phyloP scores from a whole-genome alignment of 148 eudicot species.

The Oxyria digyna region DNA sequence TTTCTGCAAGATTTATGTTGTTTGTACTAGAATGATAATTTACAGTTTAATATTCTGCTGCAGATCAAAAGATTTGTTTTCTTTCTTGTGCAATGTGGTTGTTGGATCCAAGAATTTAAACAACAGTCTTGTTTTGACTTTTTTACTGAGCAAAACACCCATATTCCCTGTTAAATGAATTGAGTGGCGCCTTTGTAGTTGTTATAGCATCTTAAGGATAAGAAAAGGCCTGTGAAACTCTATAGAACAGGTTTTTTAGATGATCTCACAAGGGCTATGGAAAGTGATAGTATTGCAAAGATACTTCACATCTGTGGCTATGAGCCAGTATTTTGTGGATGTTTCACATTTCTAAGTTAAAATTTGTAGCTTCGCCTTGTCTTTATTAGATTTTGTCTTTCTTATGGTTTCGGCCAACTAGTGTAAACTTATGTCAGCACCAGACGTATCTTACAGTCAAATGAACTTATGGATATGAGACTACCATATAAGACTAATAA shows the following conservation, averaged over 20 bases:
- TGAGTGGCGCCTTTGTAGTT: background rate
- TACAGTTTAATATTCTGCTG: background rate
- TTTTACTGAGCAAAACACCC: background rate
- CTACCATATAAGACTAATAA: no score
- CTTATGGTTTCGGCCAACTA: no score
- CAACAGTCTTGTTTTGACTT: background rate
- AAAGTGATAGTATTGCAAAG: no score
- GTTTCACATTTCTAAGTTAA: background rate
- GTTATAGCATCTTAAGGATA: background rate
- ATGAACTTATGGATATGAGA: background rate
- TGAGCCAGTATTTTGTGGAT: no score
- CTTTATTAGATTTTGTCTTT: background rate
- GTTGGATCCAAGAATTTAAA: no score
- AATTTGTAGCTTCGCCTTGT: background rate
- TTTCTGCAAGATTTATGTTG: background rate
- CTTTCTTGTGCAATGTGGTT: background rate
- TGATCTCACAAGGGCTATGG: background rate
- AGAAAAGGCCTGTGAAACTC: background rate
- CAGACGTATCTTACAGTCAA: background rate
- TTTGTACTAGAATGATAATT: background rate
- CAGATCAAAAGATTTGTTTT: background rate
- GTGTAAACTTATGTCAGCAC: background rate
- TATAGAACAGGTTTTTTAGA: background rate
- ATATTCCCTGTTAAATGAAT: background rate
- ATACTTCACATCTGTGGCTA: no score